A percentile compares a stretch with the other conserved stretches of the same genome.
Conservation (phyloP, 2,329 filamentous ascomycete genomes). For the Graphium sp. region DNA sequence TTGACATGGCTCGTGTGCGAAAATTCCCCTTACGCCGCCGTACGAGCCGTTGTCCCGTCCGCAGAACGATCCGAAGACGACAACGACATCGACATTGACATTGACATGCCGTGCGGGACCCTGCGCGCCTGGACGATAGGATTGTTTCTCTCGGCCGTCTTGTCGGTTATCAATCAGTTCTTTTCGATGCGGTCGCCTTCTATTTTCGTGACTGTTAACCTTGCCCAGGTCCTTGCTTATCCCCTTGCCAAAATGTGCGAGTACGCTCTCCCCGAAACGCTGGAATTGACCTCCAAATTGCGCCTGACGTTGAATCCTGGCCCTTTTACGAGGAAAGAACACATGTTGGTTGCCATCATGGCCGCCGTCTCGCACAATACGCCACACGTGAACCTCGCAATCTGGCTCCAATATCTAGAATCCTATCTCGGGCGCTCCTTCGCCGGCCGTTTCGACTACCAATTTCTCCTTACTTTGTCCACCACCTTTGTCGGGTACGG, state of each 20-base stretch:
- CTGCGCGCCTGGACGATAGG: constrained; percentile 8
- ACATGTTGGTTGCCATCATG: constrained; percentile 36
- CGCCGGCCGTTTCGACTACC: constrained; percentile 23
- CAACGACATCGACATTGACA: too few relatives aligned
- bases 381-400: constrained; percentile 25
- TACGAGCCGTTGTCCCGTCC: constrained; percentile 36
- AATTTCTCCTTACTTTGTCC: constrained; percentile 24
- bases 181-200: constrained; percentile 17
- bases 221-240: constrained; percentile 17
- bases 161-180: constrained; percentile 16
- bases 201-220: constrained; percentile 15
- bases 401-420: constrained; percentile 25
- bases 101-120: not conserved
- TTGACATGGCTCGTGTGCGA: too few relatives aligned
- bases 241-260: constrained; percentile 31
- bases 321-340: constrained; percentile 35
- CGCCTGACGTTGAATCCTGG: constrained; percentile 27
- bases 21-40: constrained; percentile 39
- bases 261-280: constrained; percentile 28
- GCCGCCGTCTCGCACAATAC: constrained; percentile 30
- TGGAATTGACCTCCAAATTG: constrained; percentile 20
- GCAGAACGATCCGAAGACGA: too few relatives aligned
- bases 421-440: constrained; percentile 26
- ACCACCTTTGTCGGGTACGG: constrained; percentile 36
- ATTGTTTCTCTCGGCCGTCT: constrained; percentile 12